Conservation (phyloP, 257 asterid genomes). For the Buddleja alternifolia region DNA sequence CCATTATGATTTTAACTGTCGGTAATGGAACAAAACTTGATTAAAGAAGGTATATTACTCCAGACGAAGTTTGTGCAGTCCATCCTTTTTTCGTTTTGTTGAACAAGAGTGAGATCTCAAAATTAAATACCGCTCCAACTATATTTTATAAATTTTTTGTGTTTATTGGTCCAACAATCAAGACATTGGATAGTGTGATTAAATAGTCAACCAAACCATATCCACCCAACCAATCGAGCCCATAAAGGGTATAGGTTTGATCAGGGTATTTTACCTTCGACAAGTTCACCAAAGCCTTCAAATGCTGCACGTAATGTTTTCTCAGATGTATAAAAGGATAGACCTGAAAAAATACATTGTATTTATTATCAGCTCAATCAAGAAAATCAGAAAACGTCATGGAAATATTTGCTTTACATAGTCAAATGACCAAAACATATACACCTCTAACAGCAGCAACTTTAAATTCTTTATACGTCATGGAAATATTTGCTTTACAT, state of each 20-base stretch:
- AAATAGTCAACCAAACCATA: too few relatives aligned
- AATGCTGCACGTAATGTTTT: slow-evolving; percentile 87
- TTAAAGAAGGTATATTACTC: slow-evolving; percentile 17
- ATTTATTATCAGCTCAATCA: slow-evolving; percentile 14
- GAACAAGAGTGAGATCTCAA: too few relatives aligned
- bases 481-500: background rate
- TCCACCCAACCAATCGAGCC: too few relatives aligned
- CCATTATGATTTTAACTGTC: slow-evolving; percentile 94
- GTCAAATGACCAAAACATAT: background rate
- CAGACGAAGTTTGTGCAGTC: too few relatives aligned
- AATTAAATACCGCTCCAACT: too few relatives aligned
- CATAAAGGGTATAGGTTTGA: background rate
- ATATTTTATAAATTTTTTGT: too few relatives aligned
- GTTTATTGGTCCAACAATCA: too few relatives aligned
- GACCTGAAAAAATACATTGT: slow-evolving; percentile 47
- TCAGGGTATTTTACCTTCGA: slow-evolving; percentile 56
- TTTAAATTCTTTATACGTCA: background rate
- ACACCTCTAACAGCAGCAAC: background rate
- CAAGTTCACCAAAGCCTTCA: slow-evolving; percentile 85
- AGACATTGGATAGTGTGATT: too few relatives aligned
- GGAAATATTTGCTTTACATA: background rate
- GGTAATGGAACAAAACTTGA: slow-evolving; percentile 1
- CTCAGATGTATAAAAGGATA: slow-evolving; percentile 93
- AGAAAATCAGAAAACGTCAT: background rate
- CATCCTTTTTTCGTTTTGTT: too few relatives aligned